Evolutionary conservation across 23 red algal species (phyloP), one percentile per base, ranked within the genome.

Genomic region (Gracilariopsis chorda): DNA sequence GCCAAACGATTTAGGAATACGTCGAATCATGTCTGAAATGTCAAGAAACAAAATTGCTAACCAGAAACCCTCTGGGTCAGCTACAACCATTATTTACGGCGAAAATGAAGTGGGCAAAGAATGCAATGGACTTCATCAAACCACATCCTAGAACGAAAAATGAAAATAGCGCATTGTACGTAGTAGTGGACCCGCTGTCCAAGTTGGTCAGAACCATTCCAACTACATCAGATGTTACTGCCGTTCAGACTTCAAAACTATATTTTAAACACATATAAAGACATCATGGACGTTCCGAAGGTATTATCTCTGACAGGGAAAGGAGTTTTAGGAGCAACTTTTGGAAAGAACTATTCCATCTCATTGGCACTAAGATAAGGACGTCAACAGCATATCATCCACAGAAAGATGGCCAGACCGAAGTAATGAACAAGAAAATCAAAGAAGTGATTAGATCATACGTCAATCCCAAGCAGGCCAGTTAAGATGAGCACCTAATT

Each of bases 381-480:
- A 43, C 63, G 7, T 87, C 45, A 14, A 72, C 63, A 11, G 83
- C 35, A 12, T 74, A 72, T 51, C 62, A 87, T 53, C 63, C 83
- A 19, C 83, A 51, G 45, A 74, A 2, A 17, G 63, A 74, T 59
- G 39, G 62, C 30, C 35, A 87, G 49, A 70, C 62, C 1, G 83
- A 87, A 35, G 63, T 87, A n/a, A 74, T 73, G 35, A 87, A 87
- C 17, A 69, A 51, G 30, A 87, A 72, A 36, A 70, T 69, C 61
- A 16, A 87, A 52, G 83, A 74, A 53, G 73, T 87, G 0, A 71
- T 87, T 21, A 43, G 47, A 25, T 74, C 4, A 25, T 87, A 72
- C 58, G 30, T 87, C 29, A 87, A 51, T 36, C 28, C 30, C 7
- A 28, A 51, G 25, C 39, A 87, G 23, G 33, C 42, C 8, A 57